These are phyloP conservation scores for Aaosphaeria arxii DNA, from an alignment of 2,329 filamentous ascomycete species.

Conservation along the genomic window DNA sequence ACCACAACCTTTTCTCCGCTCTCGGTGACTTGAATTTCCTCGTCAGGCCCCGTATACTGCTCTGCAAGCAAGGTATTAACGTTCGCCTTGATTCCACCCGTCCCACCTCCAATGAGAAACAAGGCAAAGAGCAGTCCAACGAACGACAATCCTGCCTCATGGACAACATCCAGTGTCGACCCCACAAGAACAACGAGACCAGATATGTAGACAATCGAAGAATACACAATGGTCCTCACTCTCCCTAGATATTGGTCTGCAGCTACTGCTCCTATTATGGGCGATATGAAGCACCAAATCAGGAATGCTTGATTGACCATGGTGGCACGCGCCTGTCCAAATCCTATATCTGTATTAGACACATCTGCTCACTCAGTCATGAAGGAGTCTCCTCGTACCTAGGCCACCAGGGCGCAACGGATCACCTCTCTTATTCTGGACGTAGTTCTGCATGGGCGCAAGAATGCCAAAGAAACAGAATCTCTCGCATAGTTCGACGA, in stretches of 20 bases:
- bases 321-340: too few species aligned
- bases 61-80: conserved; percentile 58
- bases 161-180: conserved; percentile 53
- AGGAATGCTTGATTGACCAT: conserved; percentile 50
- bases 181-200: conserved; percentile 55
- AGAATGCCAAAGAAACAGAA: too few species aligned
- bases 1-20: conserved; percentile 31
- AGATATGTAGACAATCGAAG: conserved; percentile 56
- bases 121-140: conserved; percentile 55
- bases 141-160: conserved; percentile 51
- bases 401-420: too few species aligned
- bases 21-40: conserved; percentile 16
- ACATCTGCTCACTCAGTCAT: too few species aligned
- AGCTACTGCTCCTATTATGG: conserved; percentile 54
- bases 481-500: too few species aligned
- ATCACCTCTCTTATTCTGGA: too few species aligned
- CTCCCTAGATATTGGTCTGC: conserved; percentile 61
- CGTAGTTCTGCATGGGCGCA: too few species aligned
- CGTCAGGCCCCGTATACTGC: conserved; percentile 42
- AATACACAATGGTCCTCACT: conserved; percentile 57
- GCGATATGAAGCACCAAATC: conserved; percentile 50
- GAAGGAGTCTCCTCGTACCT: too few species aligned
- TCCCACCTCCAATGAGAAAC: conserved; percentile 63
- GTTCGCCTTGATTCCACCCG: conserved; percentile 69
- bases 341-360: too few species aligned